phyloP scores from a whole-genome alignment of 106 monocot species.

The Dendrobium nobile region DNA sequence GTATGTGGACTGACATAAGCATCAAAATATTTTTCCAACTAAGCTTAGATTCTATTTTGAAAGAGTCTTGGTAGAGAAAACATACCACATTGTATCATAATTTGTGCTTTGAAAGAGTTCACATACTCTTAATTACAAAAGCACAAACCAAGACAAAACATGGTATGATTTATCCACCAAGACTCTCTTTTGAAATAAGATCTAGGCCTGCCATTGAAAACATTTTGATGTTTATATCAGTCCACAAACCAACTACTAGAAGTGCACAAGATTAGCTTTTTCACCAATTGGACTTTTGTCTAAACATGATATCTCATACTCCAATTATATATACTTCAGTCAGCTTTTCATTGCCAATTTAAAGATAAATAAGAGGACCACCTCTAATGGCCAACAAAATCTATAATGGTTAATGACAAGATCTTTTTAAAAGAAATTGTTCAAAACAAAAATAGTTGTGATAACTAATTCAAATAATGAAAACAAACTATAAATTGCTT shows the following conservation, averaged over 20 bases:
- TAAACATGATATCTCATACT: constrained; percentile 92
- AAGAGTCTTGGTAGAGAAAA: constrained; percentile 88
- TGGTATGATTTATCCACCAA: constrained; percentile 97
- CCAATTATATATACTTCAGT: constrained; percentile 70
- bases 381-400: constrained; percentile 89
- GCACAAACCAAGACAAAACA: constrained; percentile 83
- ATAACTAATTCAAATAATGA: background rate
- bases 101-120: constrained; percentile 89
- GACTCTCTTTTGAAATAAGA: constrained; percentile 58
- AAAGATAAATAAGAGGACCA: constrained; percentile 88
- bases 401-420: constrained; percentile 24
- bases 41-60: constrained; percentile 53
- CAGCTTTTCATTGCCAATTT: constrained; percentile 70
- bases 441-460: background rate
- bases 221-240: constrained; percentile 90
- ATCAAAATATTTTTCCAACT: constrained; percentile 86
- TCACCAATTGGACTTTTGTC: constrained; percentile 92
- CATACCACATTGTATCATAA: constrained; percentile 88
- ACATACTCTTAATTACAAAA: constrained; percentile 77
- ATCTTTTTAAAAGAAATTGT: constrained; percentile 5
- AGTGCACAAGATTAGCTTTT: constrained; percentile 45
- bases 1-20: constrained; percentile 99
- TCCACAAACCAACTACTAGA: constrained; percentile 98
- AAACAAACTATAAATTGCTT: background rate
- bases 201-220: constrained; percentile 74